phyloP scores from a whole-genome alignment of 2,329 filamentous ascomycete genomes.

The Xylariaceae sp. region DNA sequence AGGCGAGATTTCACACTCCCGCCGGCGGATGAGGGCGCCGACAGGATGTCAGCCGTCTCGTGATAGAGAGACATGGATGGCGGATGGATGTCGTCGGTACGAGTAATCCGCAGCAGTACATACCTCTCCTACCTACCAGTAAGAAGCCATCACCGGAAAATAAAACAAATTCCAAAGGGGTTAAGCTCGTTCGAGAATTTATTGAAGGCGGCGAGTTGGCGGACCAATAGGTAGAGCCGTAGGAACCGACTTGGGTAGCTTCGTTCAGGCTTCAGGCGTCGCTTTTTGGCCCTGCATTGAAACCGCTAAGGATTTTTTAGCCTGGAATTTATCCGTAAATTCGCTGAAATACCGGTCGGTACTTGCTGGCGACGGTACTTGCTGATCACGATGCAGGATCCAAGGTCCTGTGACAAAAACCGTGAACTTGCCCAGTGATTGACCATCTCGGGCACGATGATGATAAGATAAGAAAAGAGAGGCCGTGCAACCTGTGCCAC shows the following conservation, averaged over 20 bases:
- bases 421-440: too few species aligned
- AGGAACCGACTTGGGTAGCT: not conserved
- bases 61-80: conserved; percentile 86
- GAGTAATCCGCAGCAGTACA: conserved; percentile 1
- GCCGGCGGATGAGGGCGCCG: conserved; percentile 56
- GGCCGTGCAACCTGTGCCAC: not conserved
- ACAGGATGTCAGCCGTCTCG: conserved; percentile 74
- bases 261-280: not conserved
- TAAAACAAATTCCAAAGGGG: not conserved
- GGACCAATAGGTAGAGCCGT: too few species aligned
- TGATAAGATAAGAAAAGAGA: not conserved
- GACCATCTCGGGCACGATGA: not conserved
- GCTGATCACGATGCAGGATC: not conserved
- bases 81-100: conserved; percentile 1
- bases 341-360: not conserved
- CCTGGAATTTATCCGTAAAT: not conserved
- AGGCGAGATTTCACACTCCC: conserved; percentile 84
- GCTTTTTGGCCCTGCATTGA: not conserved
- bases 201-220: not conserved
- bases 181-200: not conserved
- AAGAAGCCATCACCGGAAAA: not conserved
- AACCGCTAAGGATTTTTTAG: not conserved
- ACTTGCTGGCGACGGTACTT: not conserved
- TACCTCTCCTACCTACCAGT: too few species aligned
- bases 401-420: not conserved